Conservation (phyloP, 192 early-diverging fungal genomes). For the Gryganskiella cystojenkinii region DNA sequence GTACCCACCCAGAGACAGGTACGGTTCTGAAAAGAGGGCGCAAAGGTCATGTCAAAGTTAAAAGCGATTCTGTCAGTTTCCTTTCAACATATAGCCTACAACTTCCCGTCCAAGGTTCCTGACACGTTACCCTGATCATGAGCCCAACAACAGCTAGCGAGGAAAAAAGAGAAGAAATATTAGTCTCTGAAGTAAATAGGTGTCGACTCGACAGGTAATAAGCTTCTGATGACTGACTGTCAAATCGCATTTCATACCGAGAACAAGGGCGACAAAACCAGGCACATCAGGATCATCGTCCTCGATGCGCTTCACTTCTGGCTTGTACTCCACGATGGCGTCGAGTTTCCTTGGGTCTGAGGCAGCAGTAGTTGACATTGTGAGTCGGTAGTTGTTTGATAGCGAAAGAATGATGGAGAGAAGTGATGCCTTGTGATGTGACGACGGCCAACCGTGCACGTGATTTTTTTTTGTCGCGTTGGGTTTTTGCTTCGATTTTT, state of each 20-base stretch:
- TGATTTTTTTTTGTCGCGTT: too few species aligned
- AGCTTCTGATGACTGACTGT: background rate
- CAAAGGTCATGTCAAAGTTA: too few species aligned
- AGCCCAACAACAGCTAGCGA: constrained; percentile 16
- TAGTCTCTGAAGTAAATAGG: background rate
- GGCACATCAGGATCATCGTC: constrained; percentile 49
- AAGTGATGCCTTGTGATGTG: too few species aligned
- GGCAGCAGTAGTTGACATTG: background rate
- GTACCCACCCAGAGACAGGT: constrained; percentile 40
- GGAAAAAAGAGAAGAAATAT: background rate
- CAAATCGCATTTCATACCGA: constrained; percentile 9
- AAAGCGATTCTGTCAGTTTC: too few species aligned
- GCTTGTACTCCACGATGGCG: constrained; percentile 46
- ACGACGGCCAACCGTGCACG: too few species aligned
- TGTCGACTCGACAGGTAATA: background rate
- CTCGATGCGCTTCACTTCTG: constrained; percentile 47
- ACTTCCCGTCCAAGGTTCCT: too few species aligned
- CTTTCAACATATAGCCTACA: background rate
- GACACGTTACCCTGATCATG: constrained; percentile 26
- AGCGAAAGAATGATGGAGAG: too few species aligned
- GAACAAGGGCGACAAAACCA: constrained; percentile 37
- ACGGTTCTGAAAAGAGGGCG: constrained; percentile 26
- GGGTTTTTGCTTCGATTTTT: too few species aligned
- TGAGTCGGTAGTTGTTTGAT: too few species aligned
- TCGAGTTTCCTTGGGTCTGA: constrained; percentile 35